Percentiles rank a stretch among this genome's conserved stretches.
Evolutionary conservation across 164 flowering plant species (phyloP).

Genomic region (Vitis vinifera): DNA sequence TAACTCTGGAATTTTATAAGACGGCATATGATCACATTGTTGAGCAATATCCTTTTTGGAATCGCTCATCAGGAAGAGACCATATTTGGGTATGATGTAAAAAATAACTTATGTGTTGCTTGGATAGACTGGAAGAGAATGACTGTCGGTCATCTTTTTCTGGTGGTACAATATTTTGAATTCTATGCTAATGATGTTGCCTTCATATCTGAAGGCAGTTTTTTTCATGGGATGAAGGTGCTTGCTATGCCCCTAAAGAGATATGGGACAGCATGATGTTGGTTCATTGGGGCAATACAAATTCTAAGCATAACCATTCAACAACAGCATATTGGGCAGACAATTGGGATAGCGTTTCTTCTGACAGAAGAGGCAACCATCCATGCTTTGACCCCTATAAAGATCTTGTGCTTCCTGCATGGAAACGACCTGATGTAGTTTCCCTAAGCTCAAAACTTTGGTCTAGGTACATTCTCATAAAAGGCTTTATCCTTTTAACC

Average conservation of each 20-base stretch:
- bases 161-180: not conserved
- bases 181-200: slow-evolving; percentile 27
- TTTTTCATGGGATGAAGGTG: slow-evolving; percentile 99
- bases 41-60: slow-evolving; percentile 80
- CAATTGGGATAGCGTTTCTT: slow-evolving; percentile 82
- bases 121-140: not conserved
- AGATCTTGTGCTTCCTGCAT: slow-evolving; percentile 98
- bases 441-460: slow-evolving; percentile 55
- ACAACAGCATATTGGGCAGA: slow-evolving; percentile 96
- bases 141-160: not conserved
- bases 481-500: not conserved
- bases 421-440: slow-evolving; percentile 74
- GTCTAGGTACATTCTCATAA: slow-evolving; percentile 55
- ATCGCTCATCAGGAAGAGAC: slow-evolving; percentile 87
- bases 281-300: slow-evolving; percentile 99
- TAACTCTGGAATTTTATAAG: slow-evolving; percentile 77
- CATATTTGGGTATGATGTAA: slow-evolving; percentile 86
- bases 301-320: slow-evolving; percentile 89
- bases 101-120: slow-evolving; percentile 7
- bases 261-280: slow-evolving; percentile 99
- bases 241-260: slow-evolving; percentile 99
- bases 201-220: slow-evolving; percentile 63
- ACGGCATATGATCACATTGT: slow-evolving; percentile 78
- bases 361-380: slow-evolving; percentile 76
- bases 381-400: slow-evolving; percentile 91